Base-by-base conservation (phyloP, 2,329 filamentous ascomycete genomes). In the Fusarium sp. region DNA sequence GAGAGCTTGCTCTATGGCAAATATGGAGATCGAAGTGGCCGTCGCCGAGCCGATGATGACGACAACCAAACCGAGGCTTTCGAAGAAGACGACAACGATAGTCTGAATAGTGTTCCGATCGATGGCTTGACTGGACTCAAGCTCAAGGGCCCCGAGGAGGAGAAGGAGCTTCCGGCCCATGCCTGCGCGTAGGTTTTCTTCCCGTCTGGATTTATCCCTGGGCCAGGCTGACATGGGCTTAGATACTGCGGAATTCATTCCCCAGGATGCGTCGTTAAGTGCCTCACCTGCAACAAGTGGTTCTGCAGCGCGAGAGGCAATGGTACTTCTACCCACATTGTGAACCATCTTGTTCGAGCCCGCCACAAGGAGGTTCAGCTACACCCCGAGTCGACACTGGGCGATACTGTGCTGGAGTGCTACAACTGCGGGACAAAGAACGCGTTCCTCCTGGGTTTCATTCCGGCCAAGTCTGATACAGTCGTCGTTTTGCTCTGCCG, bases 401-500 rank as follows among this genome's bases (percentile, higher is more conserved):
- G 97, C 74, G 97, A 99, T 81, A 99, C 97, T 1, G 94, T 97
- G 40, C 90, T 99, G 72, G 97, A 99, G 86, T 99, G 97, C 86
- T 99, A 99, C 87, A 98, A 98, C 85, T 99, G 97, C 83, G 97
- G 96, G 56, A 98, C 95, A n/a, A 98, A 98, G 86, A 99, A 99
- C 82, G 96, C 98, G 58, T 99, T 99, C 78, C 88, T 98, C 38
- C 92, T 99, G 31, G 97, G 97, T 8, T 99, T 99, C 82, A 99
- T 99, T 77, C 97, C 97, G 11, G 97, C 97, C 66, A 99, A 99
- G 82, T 98, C 97, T 13, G 97, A 99, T 80, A 98, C 97, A 0
- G 97, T 99, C 31, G 97, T 99, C 9, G 97, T 99, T 27, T 91
- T 99, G 52, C 90, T 99, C 40, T 99, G 97, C 83, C 95, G 97